Evolutionary conservation across 2,329 filamentous ascomycete species (phyloP).

Genomic region (Coniochaeta ligniaria): DNA sequence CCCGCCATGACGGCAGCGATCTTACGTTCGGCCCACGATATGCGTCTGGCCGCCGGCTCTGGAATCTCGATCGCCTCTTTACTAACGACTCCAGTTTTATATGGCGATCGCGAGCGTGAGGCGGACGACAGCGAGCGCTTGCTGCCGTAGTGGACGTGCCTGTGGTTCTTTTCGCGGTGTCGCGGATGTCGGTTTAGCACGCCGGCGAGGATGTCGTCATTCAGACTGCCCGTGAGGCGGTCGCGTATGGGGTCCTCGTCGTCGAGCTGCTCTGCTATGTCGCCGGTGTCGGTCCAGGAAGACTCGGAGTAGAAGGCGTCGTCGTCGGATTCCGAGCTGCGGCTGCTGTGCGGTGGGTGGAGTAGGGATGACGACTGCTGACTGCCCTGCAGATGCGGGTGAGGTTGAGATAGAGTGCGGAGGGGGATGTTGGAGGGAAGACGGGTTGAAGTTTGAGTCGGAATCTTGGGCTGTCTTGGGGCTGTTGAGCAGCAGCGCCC

Average conservation of each 20-base stretch:
- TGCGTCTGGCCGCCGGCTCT: conserved; percentile 52
- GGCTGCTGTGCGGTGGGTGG: conserved; percentile 35
- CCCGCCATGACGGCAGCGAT: conserved; percentile 83
- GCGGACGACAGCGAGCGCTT: conserved; percentile 25
- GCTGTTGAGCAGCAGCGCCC: conserved; percentile 74
- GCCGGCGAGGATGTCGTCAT: conserved; percentile 52
- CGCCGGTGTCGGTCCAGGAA: conserved; percentile 89
- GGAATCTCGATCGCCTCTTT: conserved; percentile 83
- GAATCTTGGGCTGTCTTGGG: conserved; percentile 73
- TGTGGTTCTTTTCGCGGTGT: conserved; percentile 35
- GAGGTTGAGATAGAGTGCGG: conserved; percentile 28
- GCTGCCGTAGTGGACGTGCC: conserved; percentile 62
- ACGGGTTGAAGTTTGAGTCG: conserved; percentile 59
- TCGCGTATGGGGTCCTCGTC: conserved; percentile 74
- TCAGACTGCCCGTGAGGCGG: conserved; percentile 52
- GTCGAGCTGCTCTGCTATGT: conserved; percentile 85
- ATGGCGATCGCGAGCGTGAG: conserved; percentile 20
- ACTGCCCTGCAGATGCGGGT: not conserved
- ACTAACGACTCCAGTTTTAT: conserved; percentile 33
- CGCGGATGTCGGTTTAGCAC: conserved; percentile 37
- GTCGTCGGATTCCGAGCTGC: conserved; percentile 42
- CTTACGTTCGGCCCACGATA: conserved; percentile 61
- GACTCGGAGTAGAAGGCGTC: conserved; percentile 62
- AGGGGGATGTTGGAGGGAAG: conserved; percentile 82
- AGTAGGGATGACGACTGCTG: conserved; percentile 38